Evolutionary conservation across 2,329 filamentous ascomycete genomes (phyloP).

Genomic region (Phyllosticta ampelicida): DNA sequence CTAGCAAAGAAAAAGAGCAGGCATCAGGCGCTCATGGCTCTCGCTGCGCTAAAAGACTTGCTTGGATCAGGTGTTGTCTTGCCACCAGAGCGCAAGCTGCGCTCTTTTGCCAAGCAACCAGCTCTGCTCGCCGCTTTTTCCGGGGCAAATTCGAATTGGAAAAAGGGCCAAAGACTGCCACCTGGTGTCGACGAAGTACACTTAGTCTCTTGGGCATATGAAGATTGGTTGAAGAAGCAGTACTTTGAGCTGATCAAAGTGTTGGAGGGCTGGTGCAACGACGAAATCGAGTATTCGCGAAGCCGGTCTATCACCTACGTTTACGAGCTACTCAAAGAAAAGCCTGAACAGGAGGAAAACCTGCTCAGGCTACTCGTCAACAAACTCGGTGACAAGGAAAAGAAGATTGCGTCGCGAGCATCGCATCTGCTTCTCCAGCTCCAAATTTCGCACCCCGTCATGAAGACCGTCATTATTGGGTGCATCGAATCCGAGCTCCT

Average conservation of each 20-base stretch:
- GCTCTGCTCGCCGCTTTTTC: constrained; percentile 62
- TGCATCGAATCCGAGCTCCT: constrained; percentile 80
- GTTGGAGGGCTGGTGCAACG: constrained; percentile 83
- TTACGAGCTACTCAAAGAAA: constrained; percentile 83
- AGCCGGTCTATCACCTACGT: constrained; percentile 82
- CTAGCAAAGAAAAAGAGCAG: constrained; percentile 90
- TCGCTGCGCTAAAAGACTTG: constrained; percentile 87
- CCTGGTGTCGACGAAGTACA: constrained; percentile 63
- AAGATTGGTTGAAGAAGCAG: constrained; percentile 87
- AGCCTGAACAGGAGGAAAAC: constrained; percentile 95
- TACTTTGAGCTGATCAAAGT: constrained; percentile 92
- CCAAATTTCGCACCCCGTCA: constrained; percentile 76
- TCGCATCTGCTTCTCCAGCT: constrained; percentile 92
- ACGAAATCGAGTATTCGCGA: constrained; percentile 90
- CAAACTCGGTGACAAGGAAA: constrained; percentile 89
- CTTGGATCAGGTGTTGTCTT: constrained; percentile 80
- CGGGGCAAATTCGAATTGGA: constrained; percentile 53
- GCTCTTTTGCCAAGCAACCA: constrained; percentile 69
- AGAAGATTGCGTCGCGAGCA: constrained; percentile 87
- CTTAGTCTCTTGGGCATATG: constrained; percentile 79
- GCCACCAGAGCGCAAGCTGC: constrained; percentile 70
- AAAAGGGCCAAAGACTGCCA: constrained; percentile 57
- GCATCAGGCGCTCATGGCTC: constrained; percentile 82
- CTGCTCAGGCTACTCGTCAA: constrained; percentile 84
- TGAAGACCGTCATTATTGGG: constrained; percentile 82